Conservation (phyloP, 163 green algal genomes). For the Prototheca wickerhamii region DNA sequence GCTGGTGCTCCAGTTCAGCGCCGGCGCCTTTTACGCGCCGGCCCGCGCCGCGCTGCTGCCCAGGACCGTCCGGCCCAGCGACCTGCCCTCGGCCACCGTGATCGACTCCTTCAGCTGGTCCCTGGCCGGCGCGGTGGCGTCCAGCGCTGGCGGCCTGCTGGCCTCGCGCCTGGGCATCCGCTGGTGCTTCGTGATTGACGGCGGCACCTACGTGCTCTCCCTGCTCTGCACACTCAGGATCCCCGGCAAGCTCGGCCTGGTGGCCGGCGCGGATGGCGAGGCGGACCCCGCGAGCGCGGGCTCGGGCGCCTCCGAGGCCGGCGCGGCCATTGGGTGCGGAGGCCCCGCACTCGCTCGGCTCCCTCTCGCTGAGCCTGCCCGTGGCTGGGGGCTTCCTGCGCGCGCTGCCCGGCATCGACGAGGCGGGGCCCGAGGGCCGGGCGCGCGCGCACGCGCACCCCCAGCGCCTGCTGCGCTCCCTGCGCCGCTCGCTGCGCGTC, state of each 20-base stretch:
- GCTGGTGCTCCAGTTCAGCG: conserved; percentile 29
- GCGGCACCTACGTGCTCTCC: background rate
- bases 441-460: too few species aligned
- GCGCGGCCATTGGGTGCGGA: background rate
- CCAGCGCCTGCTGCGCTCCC: too few species aligned
- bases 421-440: too few species aligned
- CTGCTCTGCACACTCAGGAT: background rate
- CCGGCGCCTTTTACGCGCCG: conserved; percentile 39
- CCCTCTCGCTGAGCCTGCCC: background rate
- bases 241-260: background rate
- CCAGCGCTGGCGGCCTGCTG: conserved; percentile 28
- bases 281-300: background rate
- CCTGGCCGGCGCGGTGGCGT: conserved; percentile 36
- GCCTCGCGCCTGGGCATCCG: conserved; percentile 26
- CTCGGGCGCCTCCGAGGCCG: background rate
- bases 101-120: conserved; percentile 48
- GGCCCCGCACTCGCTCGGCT: background rate
- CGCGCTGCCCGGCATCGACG: background rate
- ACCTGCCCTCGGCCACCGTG: conserved; percentile 44
- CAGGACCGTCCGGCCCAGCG: conserved; percentile 16
- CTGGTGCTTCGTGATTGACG: conserved; percentile 36
- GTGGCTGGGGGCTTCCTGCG: background rate
- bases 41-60: conserved; percentile 35
- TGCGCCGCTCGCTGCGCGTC: background rate
- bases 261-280: background rate